Percentiles rank a stretch among this genome's conserved stretches.
These are phyloP conservation scores for Pseudogymnoascus sp. DNA, from an alignment of 2,329 filamentous ascomycete genomes.

Conservation along the genomic window DNA sequence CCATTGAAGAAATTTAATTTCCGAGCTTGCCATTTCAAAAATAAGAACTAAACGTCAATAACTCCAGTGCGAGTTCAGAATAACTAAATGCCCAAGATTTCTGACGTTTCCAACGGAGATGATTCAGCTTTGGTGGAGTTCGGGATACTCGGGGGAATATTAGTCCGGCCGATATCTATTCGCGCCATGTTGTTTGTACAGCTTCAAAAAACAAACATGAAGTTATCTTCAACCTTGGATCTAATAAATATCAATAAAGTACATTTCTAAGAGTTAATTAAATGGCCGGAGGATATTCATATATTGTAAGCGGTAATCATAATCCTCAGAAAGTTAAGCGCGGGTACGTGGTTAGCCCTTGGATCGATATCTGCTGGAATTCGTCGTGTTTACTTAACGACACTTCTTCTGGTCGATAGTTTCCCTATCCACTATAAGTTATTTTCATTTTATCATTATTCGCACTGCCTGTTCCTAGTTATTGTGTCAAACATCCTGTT, in stretches of 20 bases:
- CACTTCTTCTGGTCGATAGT: neutral
- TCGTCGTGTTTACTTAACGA: neutral
- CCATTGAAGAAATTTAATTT: constrained; percentile 46
- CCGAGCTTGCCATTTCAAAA: neutral
- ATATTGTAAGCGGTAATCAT: neutral
- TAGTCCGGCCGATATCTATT: neutral
- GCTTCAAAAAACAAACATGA: too few species aligned
- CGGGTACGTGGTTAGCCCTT: neutral
- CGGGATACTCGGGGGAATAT: neutral
- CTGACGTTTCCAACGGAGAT: neutral
- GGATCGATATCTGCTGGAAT: neutral
- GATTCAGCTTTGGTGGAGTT: neutral
- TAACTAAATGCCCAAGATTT: neutral
- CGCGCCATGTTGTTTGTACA: too few species aligned
- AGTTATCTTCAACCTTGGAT: neutral
- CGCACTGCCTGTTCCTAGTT: neutral
- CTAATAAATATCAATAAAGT: neutral
- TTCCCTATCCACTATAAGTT: neutral
- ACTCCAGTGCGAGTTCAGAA: neutral
- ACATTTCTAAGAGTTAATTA: neutral
- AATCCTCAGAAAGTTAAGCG: neutral
- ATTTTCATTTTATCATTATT: neutral
- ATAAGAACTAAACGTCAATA: neutral
- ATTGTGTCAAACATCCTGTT: neutral
- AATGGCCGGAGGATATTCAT: neutral